A percentile compares a stretch with the other conserved stretches of the same genome.
These are phyloP conservation scores for Phytophthora rubi DNA, from an alignment of 352 stramenopile species.

Conservation along the genomic window DNA sequence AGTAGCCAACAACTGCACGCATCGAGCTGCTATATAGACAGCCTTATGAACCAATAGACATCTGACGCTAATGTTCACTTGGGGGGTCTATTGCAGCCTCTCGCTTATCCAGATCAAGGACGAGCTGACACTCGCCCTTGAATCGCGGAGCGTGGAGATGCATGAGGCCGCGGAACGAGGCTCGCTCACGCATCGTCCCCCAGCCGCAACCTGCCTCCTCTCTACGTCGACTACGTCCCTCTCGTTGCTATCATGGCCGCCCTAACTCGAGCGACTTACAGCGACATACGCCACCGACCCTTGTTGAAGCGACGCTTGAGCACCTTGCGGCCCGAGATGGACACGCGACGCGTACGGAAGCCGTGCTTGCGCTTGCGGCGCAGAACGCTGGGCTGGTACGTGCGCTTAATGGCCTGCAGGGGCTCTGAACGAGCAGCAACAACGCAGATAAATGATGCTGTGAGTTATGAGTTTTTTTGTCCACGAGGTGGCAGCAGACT, in stretches of 20 bases:
- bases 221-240: constrained; percentile 13
- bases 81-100: constrained; percentile 36
- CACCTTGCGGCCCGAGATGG: constrained; percentile 78
- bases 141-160: constrained; percentile 1
- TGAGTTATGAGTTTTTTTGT: no score
- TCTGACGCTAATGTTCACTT: constrained; percentile 30
- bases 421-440: constrained; percentile 49
- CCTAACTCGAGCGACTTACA: constrained; percentile 43
- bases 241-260: constrained; percentile 19
- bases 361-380: constrained; percentile 89
- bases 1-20: constrained; percentile 18
- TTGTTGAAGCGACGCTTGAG: constrained; percentile 86
- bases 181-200: constrained; percentile 16
- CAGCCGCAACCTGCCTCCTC: constrained; percentile 6
- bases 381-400: constrained; percentile 87
- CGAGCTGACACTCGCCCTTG: neutral
- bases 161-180: neutral
- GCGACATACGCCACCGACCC: constrained; percentile 85
- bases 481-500: neutral
- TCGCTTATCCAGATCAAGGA: constrained; percentile 18
- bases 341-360: constrained; percentile 80
- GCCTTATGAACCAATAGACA: constrained; percentile 14
- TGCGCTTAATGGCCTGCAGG: constrained; percentile 82
- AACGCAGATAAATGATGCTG: neutral
- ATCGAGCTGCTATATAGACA: neutral